Evolutionary conservation across 176 grass and related monocot species (phyloP), one percentile per base, ranked within the genome.

Genomic region (Metroxylon sagu): DNA sequence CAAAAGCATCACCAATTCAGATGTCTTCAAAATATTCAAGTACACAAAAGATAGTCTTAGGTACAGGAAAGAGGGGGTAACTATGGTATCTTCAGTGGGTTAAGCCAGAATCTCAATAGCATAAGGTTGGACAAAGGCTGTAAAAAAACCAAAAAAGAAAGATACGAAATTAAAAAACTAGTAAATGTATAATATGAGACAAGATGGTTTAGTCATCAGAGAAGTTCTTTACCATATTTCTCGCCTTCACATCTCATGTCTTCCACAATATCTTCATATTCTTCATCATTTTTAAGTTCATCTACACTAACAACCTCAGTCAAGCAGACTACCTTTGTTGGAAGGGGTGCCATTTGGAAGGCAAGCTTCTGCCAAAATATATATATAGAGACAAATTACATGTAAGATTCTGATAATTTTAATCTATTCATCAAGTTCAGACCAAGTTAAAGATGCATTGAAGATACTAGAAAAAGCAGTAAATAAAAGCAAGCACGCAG

Each of bases 221-320:
- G 7, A 1, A 39, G 35, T 39, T 51, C 14, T 27, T 72, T 91
- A 85, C 92, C 92, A 59, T 97, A 97, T 88, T 80, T 88, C 68
- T 66, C 72, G 1, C 84, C 92, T 91, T 97, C 92, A 59, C 80
- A 82, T 71, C 78, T 88, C 92, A 97, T 97, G 74, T 97, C 92
- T 65, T 97, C 87, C 58, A 97, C 29, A 72, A 97, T 97, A 65
- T 91, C 92, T 67, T 74, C 84, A 3, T 88, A 91, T 60, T 91
- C 92, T 49, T 88, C 93, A 26, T 97, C 93, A 28, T 97, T 87
- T 61, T 68, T 85, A 57, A 97, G 55, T 57, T 97, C 93, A 73
- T 91, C 93, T 55, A 72, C 50, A 48, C 58, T 73, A 56, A 88
- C 76, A 14, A 91, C 93, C 66, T 91, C 84, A 17, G 75, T 97